These are phyloP conservation scores for Penicillium frequentans DNA, from an alignment of 2,329 filamentous ascomycete genomes.

Conservation along the genomic window DNA sequence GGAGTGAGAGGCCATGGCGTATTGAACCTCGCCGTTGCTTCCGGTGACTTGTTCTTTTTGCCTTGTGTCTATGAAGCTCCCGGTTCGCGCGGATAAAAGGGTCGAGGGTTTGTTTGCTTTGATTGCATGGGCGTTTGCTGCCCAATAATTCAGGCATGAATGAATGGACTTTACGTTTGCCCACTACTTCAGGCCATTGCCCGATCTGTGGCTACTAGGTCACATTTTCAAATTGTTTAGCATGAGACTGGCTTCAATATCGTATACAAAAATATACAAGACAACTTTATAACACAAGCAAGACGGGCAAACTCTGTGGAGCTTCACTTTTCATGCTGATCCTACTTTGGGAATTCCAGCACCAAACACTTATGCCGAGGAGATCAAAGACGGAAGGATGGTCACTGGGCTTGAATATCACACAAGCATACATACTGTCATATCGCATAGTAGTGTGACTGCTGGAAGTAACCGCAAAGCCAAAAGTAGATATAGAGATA, in stretches of 20 bases:
- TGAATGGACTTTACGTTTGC: neutral
- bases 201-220: neutral
- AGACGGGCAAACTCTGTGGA: neutral
- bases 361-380: neutral
- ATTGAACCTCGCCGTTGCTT: slow-evolving; percentile 11
- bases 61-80: neutral
- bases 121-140: neutral
- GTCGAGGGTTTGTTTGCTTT: neutral
- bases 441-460: slow-evolving; percentile 25
- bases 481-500: neutral
- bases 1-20: slow-evolving; percentile 16
- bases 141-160: neutral
- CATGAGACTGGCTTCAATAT: neutral
- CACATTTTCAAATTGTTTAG: neutral
- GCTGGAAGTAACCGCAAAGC: neutral
- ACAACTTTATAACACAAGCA: neutral
- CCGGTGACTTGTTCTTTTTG: neutral
- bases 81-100: neutral
- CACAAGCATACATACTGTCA: slow-evolving; percentile 20
- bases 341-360: neutral
- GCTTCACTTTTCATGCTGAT: neutral
- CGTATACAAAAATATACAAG: neutral
- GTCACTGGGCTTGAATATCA: neutral
- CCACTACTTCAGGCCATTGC: neutral
- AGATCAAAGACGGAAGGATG: neutral